Base-by-base conservation (phyloP, 2,329 filamentous ascomycete genomes). In the Gnomoniopsis smithogilvyi region DNA sequence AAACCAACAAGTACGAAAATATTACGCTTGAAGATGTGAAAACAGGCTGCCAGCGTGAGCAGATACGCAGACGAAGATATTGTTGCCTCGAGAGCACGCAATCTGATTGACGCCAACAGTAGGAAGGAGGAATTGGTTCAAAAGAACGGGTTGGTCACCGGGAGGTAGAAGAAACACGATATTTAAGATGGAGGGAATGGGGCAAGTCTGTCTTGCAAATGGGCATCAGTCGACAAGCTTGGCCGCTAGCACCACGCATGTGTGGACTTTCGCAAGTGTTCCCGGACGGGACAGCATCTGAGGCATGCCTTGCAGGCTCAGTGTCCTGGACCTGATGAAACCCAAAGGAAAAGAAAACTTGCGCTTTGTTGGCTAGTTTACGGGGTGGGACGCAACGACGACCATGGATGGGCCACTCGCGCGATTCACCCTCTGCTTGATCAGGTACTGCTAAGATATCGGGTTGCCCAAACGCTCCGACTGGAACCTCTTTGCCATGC, bases 341-440 rank as follows among this genome's bases (percentile, higher is more conserved):
- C 57, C 49, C 56, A 45, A 54, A 60, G 50, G 43, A 61, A 50
- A 36, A 46, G 21, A 43, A 38, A 50, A 24, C 33, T 6, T 36
- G 41, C 43, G 52, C 55, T 49, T 52, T 22, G 59, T 61, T 63
- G 61, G 61, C 48, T 58, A 52, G 15, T 58, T 58, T 63, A 63
- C 60, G 61, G 57, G 38, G 45, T 36, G 14, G 22, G 38, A 36
- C n/a, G 36, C 21, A 49, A 8, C 15, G 45, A n/a, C 51, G 43
- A 43, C 14, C 61, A 61, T 56, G 26, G 51, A 52, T 45, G 24
- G 51, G 17, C 54, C 38, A 54, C 38, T 59, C 36, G 50, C 50
- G 43, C 43, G 50, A 49, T 51, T 34, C 51, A 47, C 51, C 46
- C 24, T 53, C 48, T 17, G 30, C 30, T 51, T n/a, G 24, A 46